Conservation (phyloP, 225 moss, liverwort and hornwort genomes). For the Pleurozium schreberi region DNA sequence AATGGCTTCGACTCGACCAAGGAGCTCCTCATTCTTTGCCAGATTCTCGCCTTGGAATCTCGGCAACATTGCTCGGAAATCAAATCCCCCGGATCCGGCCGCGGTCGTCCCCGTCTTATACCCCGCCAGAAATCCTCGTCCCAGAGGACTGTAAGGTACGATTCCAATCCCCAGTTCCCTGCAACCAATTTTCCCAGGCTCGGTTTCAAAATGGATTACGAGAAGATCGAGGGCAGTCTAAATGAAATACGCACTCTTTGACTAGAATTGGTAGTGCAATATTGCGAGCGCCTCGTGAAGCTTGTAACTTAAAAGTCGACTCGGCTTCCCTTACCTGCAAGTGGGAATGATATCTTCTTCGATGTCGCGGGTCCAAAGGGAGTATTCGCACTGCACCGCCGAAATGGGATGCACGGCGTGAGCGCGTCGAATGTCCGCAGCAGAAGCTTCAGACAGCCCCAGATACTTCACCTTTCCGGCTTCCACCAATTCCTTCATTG, state of each 20-base stretch:
- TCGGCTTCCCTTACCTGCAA: constrained; percentile 2
- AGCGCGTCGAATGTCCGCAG: constrained; percentile 11
- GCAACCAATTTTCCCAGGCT: neutral
- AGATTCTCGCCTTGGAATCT: constrained; percentile 24
- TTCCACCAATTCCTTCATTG: constrained; percentile 32
- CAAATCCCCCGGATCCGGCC: neutral
- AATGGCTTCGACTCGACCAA: neutral
- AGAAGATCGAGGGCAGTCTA: neutral
- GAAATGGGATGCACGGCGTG: constrained; percentile 33
- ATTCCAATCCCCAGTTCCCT: constrained; percentile 20
- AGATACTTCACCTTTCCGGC: constrained; percentile 28
- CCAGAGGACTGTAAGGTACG: constrained; percentile 11
- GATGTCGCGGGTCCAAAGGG: constrained; percentile 16
- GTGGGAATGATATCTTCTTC: constrained; percentile 22
- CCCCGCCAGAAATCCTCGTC: constrained; percentile 10
- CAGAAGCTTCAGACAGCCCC: constrained; percentile 15
- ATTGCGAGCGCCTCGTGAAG: neutral
- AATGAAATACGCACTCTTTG: neutral
- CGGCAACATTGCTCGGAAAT: neutral
- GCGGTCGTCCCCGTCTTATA: neutral
- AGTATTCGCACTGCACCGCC: constrained; percentile 21
- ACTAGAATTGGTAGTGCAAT: neutral
- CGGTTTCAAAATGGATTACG: neutral
- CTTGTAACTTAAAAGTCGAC: neutral
- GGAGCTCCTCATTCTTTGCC: neutral